Conservation (phyloP, 768 basidiomycete genomes). For the Trametes coccinea region DNA sequence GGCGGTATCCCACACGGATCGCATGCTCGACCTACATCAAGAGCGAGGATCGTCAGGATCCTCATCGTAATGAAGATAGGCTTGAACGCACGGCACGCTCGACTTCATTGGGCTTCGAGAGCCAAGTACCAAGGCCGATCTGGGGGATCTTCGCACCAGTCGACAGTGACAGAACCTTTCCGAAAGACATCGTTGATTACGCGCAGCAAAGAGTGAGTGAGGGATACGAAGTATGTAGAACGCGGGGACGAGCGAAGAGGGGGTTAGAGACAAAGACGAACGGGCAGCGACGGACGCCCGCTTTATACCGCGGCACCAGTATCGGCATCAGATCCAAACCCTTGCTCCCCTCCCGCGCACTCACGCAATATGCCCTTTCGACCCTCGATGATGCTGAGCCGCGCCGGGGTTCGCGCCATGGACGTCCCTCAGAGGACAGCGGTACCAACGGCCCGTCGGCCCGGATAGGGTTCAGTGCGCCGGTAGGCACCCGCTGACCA, state of each 20-base stretch:
- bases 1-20: constrained; percentile 74
- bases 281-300: background rate
- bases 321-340: constrained; percentile 4
- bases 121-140: constrained; percentile 85
- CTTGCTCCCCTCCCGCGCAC: background rate
- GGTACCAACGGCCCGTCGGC: constrained; percentile 10
- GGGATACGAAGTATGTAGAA: background rate
- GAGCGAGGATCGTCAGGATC: background rate
- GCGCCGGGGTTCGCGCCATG: no score
- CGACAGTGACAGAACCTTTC: constrained; percentile 41
- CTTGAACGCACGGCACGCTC: constrained; percentile 56
- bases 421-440: no score
- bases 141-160: constrained; percentile 62
- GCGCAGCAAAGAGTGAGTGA: background rate
- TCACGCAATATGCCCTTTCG: background rate
- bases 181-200: constrained; percentile 41
- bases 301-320: constrained; percentile 17
- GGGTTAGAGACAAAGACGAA: constrained; percentile 2
- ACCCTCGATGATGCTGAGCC: background rate
- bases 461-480: constrained; percentile 4
- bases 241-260: background rate
- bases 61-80: background rate
- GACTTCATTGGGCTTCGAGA: constrained; percentile 73
- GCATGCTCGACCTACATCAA: constrained; percentile 68
- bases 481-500: background rate